These are phyloP conservation scores for Spergularia marina DNA, from an alignment of 148 eudicot species.

Conservation along the genomic window DNA sequence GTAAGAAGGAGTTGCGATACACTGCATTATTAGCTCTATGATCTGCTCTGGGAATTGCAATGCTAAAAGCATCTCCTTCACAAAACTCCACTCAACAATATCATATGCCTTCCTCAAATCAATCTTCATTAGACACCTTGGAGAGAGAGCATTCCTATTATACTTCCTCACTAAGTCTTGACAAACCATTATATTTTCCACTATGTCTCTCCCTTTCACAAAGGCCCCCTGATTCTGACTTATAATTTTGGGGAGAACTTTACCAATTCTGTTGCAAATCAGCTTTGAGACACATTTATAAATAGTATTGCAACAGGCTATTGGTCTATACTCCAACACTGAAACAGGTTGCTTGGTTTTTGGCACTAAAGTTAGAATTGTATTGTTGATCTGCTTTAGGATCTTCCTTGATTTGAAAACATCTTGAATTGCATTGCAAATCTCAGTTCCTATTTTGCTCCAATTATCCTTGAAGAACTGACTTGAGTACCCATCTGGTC, in stretches of 20 bases:
- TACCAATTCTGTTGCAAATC: not conserved
- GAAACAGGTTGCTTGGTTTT: too few species aligned
- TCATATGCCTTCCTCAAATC: too few species aligned
- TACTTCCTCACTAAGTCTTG: not conserved
- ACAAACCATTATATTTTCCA: not conserved
- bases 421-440: too few species aligned
- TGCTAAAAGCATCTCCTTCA: not conserved
- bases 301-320: not conserved
- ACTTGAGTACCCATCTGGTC: too few species aligned
- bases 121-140: too few species aligned
- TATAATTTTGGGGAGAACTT: not conserved
- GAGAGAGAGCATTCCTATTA: too few species aligned
- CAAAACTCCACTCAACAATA: not conserved
- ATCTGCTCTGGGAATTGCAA: not conserved
- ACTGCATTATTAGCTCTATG: not conserved
- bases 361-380: too few species aligned
- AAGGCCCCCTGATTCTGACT: not conserved
- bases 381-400: too few species aligned
- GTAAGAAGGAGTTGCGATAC: not conserved
- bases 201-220: not conserved
- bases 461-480: too few species aligned
- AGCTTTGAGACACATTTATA: not conserved
- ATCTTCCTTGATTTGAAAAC: too few species aligned
- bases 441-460: too few species aligned
- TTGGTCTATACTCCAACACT: not conserved